phyloP scores from a whole-genome alignment of 257 asterid species.

The Nicotiana tomentosiformis region DNA sequence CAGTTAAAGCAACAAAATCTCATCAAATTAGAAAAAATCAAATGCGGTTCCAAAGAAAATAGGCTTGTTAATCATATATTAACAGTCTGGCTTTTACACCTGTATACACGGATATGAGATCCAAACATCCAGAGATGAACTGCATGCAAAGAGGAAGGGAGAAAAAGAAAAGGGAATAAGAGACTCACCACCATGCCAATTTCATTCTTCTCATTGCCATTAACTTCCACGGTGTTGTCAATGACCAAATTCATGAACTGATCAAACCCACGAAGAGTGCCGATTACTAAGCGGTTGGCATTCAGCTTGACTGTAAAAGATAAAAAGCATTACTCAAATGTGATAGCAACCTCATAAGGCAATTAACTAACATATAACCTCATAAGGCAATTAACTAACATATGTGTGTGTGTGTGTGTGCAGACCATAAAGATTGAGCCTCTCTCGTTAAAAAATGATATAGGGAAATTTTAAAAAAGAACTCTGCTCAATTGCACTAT shows the following conservation, averaged over 20 bases:
- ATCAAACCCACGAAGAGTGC: constrained; percentile 87
- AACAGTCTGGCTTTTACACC: not conserved
- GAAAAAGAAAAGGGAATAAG: not conserved
- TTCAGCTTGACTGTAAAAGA: constrained; percentile 57
- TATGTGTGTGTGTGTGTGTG: no score
- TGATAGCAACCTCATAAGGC: not conserved
- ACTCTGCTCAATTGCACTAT: not conserved
- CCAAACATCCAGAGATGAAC: not conserved
- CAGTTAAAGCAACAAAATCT: not conserved
- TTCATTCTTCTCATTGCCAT: constrained; percentile 78
- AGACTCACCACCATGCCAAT: constrained; percentile 93
- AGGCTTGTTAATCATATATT: not conserved
- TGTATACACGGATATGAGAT: not conserved
- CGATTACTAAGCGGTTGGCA: constrained; percentile 82
- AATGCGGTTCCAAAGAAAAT: not conserved
- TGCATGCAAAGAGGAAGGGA: not conserved
- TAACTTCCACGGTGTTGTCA: constrained; percentile 84
- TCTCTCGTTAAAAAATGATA: not conserved
- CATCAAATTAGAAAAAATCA: not conserved
- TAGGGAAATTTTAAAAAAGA: not conserved
- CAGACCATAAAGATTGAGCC: not conserved
- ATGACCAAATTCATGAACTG: constrained; percentile 81
- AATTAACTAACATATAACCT: not conserved
- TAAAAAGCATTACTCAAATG: not conserved
- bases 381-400: no score